A percentile compares a stretch with the other conserved stretches of the same genome.
Evolutionary conservation across 176 grass and related monocot species (phyloP).

Genomic region (Lolium perenne): DNA sequence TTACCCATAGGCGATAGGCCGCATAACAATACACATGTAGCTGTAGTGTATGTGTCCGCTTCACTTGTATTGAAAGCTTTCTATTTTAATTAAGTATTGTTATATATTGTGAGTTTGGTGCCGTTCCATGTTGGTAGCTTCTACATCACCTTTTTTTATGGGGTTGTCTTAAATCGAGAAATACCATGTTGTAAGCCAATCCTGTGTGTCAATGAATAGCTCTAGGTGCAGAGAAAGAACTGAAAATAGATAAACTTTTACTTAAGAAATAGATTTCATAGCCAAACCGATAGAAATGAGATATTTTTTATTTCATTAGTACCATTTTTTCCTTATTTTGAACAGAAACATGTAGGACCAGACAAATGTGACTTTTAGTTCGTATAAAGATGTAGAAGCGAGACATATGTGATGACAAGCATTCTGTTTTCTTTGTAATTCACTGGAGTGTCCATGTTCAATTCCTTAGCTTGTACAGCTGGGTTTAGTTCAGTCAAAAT

Average conservation of each 20-base stretch:
- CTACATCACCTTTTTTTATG: conserved; percentile 14
- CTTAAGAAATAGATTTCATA: conserved; percentile 7
- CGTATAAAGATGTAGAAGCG: conserved; percentile 6
- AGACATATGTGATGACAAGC: neutral
- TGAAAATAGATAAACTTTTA: neutral
- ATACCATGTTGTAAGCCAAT: neutral
- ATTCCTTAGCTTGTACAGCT: conserved; percentile 11
- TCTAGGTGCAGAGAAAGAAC: neutral
- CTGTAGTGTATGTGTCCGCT: conserved; percentile 1
- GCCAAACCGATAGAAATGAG: neutral
- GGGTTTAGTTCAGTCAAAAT: neutral
- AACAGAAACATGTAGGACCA: conserved; percentile 20
- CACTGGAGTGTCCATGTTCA: neutral
- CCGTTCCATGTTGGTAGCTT: neutral
- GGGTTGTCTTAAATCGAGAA: neutral
- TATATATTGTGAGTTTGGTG: neutral
- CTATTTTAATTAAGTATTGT: neutral
- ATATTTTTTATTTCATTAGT: neutral
- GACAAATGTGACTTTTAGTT: conserved; percentile 1
- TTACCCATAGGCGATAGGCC: neutral
- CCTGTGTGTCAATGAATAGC: neutral
- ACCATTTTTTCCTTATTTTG: neutral
- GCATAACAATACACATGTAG: neutral
- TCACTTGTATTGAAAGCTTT: conserved; percentile 15
- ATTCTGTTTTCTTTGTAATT: neutral